These are phyloP conservation scores for Leccinum broughii DNA, from an alignment of 768 basidiomycete genomes.

Conservation along the genomic window DNA sequence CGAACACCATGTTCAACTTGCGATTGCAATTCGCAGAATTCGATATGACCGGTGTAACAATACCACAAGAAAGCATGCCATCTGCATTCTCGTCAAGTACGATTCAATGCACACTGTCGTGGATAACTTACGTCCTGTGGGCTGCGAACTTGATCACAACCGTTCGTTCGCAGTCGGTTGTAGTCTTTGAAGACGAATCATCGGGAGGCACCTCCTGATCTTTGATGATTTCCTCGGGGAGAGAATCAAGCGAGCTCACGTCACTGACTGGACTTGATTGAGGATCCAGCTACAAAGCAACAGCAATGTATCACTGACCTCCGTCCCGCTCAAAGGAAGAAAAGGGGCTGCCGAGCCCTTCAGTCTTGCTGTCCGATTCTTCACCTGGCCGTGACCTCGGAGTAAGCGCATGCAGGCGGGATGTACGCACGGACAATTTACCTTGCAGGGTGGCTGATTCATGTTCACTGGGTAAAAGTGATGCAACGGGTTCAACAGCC, in stretches of 20 bases:
- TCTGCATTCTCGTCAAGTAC: constrained; percentile 6
- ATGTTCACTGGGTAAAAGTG: neutral
- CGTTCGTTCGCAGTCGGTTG: neutral
- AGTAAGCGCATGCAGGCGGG: constrained; percentile 1
- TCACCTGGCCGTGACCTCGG: constrained; percentile 1
- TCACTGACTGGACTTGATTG: constrained; percentile 10
- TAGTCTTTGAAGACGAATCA: neutral
- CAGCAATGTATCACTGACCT: constrained; percentile 1
- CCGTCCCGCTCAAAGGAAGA: constrained; percentile 14
- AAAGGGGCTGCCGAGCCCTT: constrained; percentile 1
- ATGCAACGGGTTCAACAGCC: neutral
- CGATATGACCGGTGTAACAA: constrained; percentile 23
- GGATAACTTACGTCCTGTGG: constrained; percentile 12
- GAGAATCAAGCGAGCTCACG: neutral
- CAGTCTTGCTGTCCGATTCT: neutral
- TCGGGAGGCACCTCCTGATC: neutral
- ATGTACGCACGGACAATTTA: neutral
- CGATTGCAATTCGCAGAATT: constrained; percentile 21
- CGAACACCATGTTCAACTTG: constrained; percentile 6
- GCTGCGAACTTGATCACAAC: constrained; percentile 17
- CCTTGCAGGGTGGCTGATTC: constrained; percentile 1
- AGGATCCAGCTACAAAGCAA: constrained; percentile 5
- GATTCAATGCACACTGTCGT: neutral
- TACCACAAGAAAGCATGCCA: constrained; percentile 30
- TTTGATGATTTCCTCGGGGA: constrained; percentile 10